Evolutionary conservation across 495 filamentous ascomycete genomes (phyloP), one percentile per base, ranked within the genome.

Genomic region (Xylaria nigripes): DNA sequence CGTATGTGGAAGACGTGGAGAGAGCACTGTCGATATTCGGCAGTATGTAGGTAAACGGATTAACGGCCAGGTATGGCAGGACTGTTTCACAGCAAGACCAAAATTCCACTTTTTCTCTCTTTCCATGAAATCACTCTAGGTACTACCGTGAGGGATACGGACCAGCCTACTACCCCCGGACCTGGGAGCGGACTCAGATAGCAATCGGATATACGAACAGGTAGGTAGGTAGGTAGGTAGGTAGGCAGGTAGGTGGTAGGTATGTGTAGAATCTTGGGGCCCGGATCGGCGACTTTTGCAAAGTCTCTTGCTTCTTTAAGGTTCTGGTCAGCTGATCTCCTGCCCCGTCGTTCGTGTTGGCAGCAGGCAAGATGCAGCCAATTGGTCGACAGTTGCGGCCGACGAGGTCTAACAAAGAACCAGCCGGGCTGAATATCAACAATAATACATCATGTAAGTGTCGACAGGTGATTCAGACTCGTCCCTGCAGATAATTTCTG

Each of bases 251-350:
- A 29, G 27, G n/a, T n/a, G n/a, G n/a, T 29, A 29, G 27, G 9
- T 9, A 29, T 4, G 4, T 4, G 27, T 4, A 4, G 9, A 9
- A 29, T 29, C 4, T 29, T 4, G 27, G 27, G 9, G 27, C 4
- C 27, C 32, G 32, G 2, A 6, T 40, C 36, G 36, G 36, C 15
- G 36, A 40, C 15, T 3, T 2, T 29, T 2, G 32, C 5, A 19
- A 18, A 19, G 15, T 5, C 15, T 40, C 51, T 47, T 15, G 0
- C 32, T 48, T 24, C 9, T 18, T 45, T 24, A 10, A 16, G 32
- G 44, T 32, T 22, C 32, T 29, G 51, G 48, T 54, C 51, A 42
- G 51, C 44, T 47, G 51, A 54, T 48, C n/a, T 12, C 24, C 32
- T 32, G 51, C 32, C 32, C 32, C 36, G 36, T 40, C 36, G 36